Percentiles rank a stretch among this genome's conserved stretches.
Conservation (phyloP, 2,329 filamentous ascomycete species). For the Fusarium sp. region DNA sequence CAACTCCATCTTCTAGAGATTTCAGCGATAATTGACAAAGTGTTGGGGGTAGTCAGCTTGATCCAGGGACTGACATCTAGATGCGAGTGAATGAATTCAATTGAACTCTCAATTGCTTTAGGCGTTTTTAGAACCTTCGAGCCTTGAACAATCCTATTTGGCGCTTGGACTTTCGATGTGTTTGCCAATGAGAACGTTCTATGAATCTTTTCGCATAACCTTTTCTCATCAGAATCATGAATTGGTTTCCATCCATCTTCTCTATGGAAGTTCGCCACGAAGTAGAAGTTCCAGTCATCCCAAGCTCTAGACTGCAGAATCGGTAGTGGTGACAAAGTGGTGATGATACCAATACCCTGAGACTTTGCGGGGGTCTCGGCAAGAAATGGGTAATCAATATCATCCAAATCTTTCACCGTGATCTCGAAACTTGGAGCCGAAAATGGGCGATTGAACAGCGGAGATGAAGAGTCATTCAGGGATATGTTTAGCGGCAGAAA, state of each 20-base stretch:
- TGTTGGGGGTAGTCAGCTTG: neutral
- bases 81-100: neutral
- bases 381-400: neutral
- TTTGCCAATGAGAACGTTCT: rapidly evolving
- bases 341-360: neutral
- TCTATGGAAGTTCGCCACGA: neutral
- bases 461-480: neutral
- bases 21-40: neutral
- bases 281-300: neutral
- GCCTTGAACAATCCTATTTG: neutral
- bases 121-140: neutral
- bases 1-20: neutral
- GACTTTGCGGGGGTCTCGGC: neutral
- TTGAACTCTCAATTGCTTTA: neutral
- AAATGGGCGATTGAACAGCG: neutral
- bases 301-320: neutral
- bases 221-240: rapidly evolving
- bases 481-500: neutral
- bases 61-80: neutral
- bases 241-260: neutral
- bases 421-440: neutral
- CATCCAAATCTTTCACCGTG: neutral
- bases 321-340: neutral
- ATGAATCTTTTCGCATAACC: neutral
- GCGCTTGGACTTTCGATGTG: neutral